Percentiles rank a stretch among this genome's conserved stretches.
phyloP scores from a whole-genome alignment of 192 early-diverging fungal species.

The Lobosporangium transversale region DNA sequence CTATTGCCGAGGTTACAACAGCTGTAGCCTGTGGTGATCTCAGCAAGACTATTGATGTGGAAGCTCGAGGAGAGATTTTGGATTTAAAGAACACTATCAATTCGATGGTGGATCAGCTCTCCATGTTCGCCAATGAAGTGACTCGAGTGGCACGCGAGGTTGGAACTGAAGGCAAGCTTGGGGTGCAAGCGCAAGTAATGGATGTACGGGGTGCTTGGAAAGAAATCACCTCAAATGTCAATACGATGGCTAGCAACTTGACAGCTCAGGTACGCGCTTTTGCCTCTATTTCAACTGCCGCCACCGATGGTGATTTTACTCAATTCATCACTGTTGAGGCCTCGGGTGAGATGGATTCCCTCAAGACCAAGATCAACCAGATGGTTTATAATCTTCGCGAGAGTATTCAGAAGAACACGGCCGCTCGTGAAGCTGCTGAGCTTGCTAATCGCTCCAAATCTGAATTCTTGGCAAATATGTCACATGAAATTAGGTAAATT shows the following conservation, averaged over 20 bases:
- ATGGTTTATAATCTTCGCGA: constrained; percentile 83
- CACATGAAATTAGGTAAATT: constrained; percentile 55
- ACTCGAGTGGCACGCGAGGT: constrained; percentile 80
- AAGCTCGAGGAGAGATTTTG: constrained; percentile 73
- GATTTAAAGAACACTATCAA: constrained; percentile 79
- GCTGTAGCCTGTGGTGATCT: constrained; percentile 70
- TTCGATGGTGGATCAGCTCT: constrained; percentile 72
- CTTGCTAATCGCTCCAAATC: constrained; percentile 83
- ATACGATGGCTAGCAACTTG: constrained; percentile 78
- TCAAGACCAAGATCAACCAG: constrained; percentile 86
- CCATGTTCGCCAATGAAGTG: constrained; percentile 68
- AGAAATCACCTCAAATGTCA: constrained; percentile 81
- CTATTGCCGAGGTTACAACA: constrained; percentile 68
- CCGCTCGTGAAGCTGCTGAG: constrained; percentile 84
- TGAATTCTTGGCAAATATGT: constrained; percentile 75
- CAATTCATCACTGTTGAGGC: constrained; percentile 81
- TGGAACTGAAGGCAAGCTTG: constrained; percentile 81
- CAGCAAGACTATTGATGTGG: constrained; percentile 65
- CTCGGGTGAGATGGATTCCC: constrained; percentile 85
- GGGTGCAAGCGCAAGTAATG: constrained; percentile 79
- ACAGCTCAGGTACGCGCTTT: constrained; percentile 85
- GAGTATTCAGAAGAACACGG: constrained; percentile 81
- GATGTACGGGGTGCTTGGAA: constrained; percentile 82
- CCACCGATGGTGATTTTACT: constrained; percentile 76
- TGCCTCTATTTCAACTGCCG: constrained; percentile 79